These are phyloP conservation scores for Daedalea quercina DNA, from an alignment of 768 basidiomycete genomes.

Conservation along the genomic window DNA sequence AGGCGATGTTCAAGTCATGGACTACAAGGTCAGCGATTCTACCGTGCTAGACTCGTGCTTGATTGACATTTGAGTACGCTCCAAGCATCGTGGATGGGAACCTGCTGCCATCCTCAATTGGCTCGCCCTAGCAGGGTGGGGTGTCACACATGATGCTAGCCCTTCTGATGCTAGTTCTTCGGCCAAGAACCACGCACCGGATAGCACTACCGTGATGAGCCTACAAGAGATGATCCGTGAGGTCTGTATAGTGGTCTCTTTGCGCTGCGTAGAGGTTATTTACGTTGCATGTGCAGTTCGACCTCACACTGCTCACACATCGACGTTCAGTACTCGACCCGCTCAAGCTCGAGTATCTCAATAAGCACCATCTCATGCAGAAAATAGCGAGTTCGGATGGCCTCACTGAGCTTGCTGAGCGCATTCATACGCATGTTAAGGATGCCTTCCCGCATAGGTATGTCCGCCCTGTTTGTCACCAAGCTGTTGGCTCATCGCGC, in stretches of 20 bases:
- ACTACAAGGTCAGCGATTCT: constrained; percentile 63
- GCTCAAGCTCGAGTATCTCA: constrained; percentile 77
- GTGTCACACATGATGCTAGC: constrained; percentile 37
- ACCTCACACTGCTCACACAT: constrained; percentile 69
- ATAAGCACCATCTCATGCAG: constrained; percentile 75
- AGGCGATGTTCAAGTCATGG: constrained; percentile 80
- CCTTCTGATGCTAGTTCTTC: constrained; percentile 6
- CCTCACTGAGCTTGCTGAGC: constrained; percentile 44
- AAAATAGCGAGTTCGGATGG: constrained; percentile 45
- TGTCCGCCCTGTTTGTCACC: constrained; percentile 3
- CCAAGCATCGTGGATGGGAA: constrained; percentile 82
- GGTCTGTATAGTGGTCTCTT: constrained; percentile 29
- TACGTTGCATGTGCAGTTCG: constrained; percentile 48
- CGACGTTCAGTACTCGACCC: constrained; percentile 79
- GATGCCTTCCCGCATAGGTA: constrained; percentile 56
- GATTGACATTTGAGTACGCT: not conserved
- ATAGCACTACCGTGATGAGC: constrained; percentile 58
- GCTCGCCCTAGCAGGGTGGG: constrained; percentile 94
- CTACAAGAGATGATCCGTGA: constrained; percentile 59
- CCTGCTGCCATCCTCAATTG: constrained; percentile 87
- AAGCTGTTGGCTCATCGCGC: not conserved
- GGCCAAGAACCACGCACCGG: constrained; percentile 39
- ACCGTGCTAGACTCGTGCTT: too few relatives aligned
- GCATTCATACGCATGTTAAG: constrained; percentile 48
- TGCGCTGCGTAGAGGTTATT: not conserved